phyloP scores from a whole-genome alignment of 495 filamentous ascomycete species.

The Tuber magnatum region DNA sequence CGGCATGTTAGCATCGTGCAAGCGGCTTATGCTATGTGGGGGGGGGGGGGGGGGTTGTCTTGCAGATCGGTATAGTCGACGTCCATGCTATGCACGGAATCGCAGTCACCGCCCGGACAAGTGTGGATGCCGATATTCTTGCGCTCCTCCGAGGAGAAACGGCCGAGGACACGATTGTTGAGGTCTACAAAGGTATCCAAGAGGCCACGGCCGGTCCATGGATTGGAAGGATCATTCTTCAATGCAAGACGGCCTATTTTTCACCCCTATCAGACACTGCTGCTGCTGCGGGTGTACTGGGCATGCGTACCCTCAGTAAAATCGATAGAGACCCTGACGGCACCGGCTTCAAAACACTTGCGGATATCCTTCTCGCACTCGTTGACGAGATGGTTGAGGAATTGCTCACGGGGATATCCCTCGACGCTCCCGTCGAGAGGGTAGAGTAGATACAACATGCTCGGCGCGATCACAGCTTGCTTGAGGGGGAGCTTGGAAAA shows the following conservation, averaged over 20 bases:
- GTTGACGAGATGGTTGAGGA: slow-evolving; percentile 45
- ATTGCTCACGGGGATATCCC: slow-evolving; percentile 43
- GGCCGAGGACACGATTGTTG: slow-evolving; percentile 44
- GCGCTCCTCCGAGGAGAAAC: slow-evolving; percentile 42
- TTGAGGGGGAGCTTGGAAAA: slow-evolving; percentile 44
- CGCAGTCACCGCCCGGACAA: slow-evolving; percentile 47
- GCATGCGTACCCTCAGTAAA: slow-evolving; percentile 43
- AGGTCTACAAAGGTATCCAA: slow-evolving; percentile 45
- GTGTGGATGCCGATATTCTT: slow-evolving; percentile 46
- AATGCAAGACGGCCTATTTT: slow-evolving; percentile 40
- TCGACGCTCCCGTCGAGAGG: slow-evolving; percentile 43
- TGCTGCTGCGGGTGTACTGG: background rate
- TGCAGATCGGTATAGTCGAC: slow-evolving; percentile 44
- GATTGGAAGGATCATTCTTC: slow-evolving; percentile 45
- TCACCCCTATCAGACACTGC: background rate
- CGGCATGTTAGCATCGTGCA: background rate
- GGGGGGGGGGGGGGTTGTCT: background rate
- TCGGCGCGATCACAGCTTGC: slow-evolving; percentile 45
- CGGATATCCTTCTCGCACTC: slow-evolving; percentile 48
- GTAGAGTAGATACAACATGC: slow-evolving; percentile 46
- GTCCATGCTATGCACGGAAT: slow-evolving; percentile 44
- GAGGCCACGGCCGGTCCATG: slow-evolving; percentile 44
- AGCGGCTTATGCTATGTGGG: background rate
- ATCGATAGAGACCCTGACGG: slow-evolving; percentile 44
- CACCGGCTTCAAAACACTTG: slow-evolving; percentile 45